A percentile compares a stretch with the other conserved stretches of the same genome.
phyloP scores from a whole-genome alignment of 2,329 filamentous ascomycete species.

The Fusarium lyarnte region DNA sequence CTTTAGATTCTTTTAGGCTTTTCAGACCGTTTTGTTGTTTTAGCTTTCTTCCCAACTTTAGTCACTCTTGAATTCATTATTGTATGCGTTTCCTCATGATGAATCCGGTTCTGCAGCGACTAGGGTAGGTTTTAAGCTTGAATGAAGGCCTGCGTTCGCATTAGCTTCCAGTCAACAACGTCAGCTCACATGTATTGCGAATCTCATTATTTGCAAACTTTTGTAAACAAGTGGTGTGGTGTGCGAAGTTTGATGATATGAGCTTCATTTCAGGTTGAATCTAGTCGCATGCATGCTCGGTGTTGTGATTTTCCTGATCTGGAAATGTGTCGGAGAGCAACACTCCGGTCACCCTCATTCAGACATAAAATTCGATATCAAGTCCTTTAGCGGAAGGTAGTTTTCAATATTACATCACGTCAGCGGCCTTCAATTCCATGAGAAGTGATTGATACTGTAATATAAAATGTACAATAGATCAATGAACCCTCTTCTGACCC shows the following conservation, averaged over 20 bases:
- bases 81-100: too few species aligned
- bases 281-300: neutral
- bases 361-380: too few species aligned
- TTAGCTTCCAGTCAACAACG: fast-evolving
- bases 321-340: neutral
- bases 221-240: fast-evolving
- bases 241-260: neutral
- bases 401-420: neutral
- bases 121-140: too few species aligned
- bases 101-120: fast-evolving
- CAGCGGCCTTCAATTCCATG: neutral
- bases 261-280: neutral
- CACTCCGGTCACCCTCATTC: neutral
- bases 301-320: neutral
- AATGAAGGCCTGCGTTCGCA: fast-evolving
- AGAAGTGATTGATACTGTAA: fast-evolving
- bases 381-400: too few species aligned
- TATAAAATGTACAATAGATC: neutral
- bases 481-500: fast-evolving
- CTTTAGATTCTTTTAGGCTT: neutral
- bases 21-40: too few species aligned
- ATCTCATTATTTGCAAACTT: fast-evolving
- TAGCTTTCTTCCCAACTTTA: neutral
- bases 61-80: neutral
- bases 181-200: fast-evolving